A percentile compares a stretch with the other conserved stretches of the same genome.
These are phyloP conservation scores for Brettanomyces naardenensis DNA, from an alignment of 805 yeast genomes.

Conservation along the genomic window DNA sequence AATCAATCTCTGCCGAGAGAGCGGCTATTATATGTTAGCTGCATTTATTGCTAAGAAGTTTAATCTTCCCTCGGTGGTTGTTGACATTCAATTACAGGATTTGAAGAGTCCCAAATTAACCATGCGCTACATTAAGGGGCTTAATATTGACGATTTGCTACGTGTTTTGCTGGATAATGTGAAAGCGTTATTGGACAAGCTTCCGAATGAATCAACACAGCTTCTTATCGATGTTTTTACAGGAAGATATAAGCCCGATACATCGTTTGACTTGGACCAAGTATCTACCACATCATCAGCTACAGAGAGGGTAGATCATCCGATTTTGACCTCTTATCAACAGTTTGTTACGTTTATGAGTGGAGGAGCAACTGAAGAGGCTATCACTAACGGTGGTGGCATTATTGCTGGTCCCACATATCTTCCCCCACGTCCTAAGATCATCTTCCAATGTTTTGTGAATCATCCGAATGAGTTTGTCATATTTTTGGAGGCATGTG, in stretches of 20 bases:
- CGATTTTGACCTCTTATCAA: constrained; percentile 51
- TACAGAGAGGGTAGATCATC: constrained; percentile 31
- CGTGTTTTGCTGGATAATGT: constrained; percentile 51
- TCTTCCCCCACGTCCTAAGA: constrained; percentile 83
- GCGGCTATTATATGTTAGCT: constrained; percentile 60
- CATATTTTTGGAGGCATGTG: constrained; percentile 84
- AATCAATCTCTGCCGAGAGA: constrained; percentile 63
- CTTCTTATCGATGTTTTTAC: constrained; percentile 82
- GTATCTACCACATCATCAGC: constrained; percentile 18
- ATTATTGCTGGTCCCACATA: constrained; percentile 51
- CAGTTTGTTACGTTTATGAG: constrained; percentile 26
- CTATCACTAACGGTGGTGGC: constrained; percentile 5
- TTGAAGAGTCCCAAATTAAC: constrained; percentile 53
- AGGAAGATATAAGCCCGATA: constrained; percentile 58
- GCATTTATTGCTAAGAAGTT: constrained; percentile 61
- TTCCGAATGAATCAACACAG: constrained; percentile 78
- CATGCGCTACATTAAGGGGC: constrained; percentile 55
- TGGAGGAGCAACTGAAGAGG: constrained; percentile 1
- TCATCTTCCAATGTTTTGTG: constrained; percentile 82
- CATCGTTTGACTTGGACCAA: constrained; percentile 12
- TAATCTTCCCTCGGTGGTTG: constrained; percentile 67
- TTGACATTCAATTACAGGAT: constrained; percentile 65
- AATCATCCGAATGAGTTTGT: constrained; percentile 84
- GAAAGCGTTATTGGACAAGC: constrained; percentile 50
- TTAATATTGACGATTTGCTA: constrained; percentile 70